Conservation (phyloP, 1,139 yeast species). For the Lodderomyces theae region DNA sequence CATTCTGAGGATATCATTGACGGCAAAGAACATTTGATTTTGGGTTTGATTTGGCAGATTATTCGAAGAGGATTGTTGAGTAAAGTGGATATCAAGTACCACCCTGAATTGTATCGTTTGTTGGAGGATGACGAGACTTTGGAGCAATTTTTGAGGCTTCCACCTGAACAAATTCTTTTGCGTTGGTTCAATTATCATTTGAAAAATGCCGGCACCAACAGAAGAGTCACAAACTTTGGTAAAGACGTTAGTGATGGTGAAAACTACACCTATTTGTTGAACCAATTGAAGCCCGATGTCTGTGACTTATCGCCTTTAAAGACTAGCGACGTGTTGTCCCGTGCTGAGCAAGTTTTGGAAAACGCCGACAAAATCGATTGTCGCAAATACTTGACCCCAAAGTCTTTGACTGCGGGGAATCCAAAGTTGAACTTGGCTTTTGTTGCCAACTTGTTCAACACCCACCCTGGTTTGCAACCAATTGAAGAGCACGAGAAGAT, state of each 20-base stretch:
- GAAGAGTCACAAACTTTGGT: conserved; percentile 83
- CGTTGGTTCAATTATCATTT: conserved; percentile 98
- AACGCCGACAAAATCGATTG: conserved; percentile 91
- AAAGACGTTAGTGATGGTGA: conserved; percentile 93
- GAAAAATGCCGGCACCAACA: conserved; percentile 87
- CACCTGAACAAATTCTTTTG: conserved; percentile 94
- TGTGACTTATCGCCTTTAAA: conserved; percentile 84
- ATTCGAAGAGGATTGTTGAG: conserved; percentile 92
- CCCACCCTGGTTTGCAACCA: conserved; percentile 95
- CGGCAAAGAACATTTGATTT: conserved; percentile 91
- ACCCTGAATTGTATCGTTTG: conserved; percentile 93
- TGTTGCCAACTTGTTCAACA: conserved; percentile 94
- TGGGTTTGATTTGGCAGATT: conserved; percentile 97
- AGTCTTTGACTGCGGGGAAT: conserved; percentile 90
- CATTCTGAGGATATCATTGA: conserved; percentile 97
- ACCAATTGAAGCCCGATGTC: conserved; percentile 81
- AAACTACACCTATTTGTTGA: conserved; percentile 82
- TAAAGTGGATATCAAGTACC: conserved; percentile 92
- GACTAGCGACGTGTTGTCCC: conserved; percentile 62
- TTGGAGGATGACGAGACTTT: conserved; percentile 95
- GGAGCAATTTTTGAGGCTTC: conserved; percentile 91
- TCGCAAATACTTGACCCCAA: conserved; percentile 92
- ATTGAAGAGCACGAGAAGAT: conserved; percentile 87
- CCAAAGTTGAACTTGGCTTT: conserved; percentile 95
- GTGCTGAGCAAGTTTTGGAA: conserved; percentile 83